Percentiles rank a stretch among this genome's conserved stretches.
Conservation (phyloP, 345 rosid species). For the Lenwebbia sp. region DNA sequence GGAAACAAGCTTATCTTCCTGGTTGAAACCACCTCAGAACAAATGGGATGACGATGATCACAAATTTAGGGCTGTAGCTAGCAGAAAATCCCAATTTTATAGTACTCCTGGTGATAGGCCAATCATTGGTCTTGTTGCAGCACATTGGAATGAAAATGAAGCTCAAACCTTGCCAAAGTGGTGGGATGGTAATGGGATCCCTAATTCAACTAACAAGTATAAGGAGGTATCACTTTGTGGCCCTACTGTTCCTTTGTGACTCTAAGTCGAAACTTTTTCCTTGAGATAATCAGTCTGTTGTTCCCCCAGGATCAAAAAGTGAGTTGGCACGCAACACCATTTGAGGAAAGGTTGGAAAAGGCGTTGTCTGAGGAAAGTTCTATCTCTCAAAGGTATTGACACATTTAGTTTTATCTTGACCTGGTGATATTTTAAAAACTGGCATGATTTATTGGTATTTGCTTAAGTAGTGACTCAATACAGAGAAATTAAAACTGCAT, state of each 20-base stretch:
- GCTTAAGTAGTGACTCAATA: neutral
- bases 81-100: constrained; percentile 13
- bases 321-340: constrained; percentile 98
- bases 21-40: constrained; percentile 27
- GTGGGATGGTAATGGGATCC: constrained; percentile 99
- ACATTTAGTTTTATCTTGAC: neutral
- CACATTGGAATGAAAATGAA: constrained; percentile 77
- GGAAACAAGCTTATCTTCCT: constrained; percentile 51
- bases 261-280: neutral
- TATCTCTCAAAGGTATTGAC: constrained; percentile 38
- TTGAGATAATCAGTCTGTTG: neutral
- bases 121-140: constrained; percentile 81
- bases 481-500: neutral
- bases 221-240: constrained; percentile 54
- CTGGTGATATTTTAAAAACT: neutral
- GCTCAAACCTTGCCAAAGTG: constrained; percentile 54
- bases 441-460: neutral
- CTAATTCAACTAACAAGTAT: constrained; percentile 89
- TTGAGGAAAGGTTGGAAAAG: constrained; percentile 94
- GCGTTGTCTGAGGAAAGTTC: constrained; percentile 64
- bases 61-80: constrained; percentile 3
- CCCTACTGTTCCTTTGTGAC: neutral
- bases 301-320: constrained; percentile 87
- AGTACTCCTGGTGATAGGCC: constrained; percentile 69
- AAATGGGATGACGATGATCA: constrained; percentile 4